These are phyloP conservation scores for Candida neerlandica DNA, from an alignment of 1,139 yeast genomes.

Conservation along the genomic window DNA sequence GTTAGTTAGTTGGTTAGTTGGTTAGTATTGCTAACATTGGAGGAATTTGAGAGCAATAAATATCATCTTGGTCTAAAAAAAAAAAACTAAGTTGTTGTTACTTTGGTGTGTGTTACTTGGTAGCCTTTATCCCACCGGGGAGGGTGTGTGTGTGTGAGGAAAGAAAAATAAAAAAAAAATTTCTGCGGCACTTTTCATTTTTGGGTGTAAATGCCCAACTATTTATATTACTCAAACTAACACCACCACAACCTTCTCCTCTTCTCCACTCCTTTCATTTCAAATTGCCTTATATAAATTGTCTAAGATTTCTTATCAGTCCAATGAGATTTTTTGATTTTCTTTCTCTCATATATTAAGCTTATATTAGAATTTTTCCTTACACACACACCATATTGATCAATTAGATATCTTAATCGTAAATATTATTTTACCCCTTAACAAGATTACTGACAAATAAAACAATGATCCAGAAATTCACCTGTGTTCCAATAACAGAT, in stretches of 20 bases:
- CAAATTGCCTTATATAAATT: conserved; percentile 13
- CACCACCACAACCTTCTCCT: not conserved
- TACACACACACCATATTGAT: not conserved
- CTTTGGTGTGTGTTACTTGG: not conserved
- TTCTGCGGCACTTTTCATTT: conserved; percentile 1
- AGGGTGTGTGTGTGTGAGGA: not conserved
- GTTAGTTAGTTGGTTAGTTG: not conserved
- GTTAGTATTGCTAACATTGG: not conserved
- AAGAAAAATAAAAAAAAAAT: not conserved
- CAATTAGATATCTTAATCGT: not conserved
- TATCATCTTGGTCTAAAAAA: too few species aligned
- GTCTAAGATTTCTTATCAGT: conserved; percentile 15
- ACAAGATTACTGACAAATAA: not conserved
- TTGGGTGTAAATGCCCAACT: conserved; percentile 2
- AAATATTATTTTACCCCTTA: not conserved
- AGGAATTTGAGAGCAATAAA: conserved; percentile 4
- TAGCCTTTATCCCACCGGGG: conserved; percentile 1
- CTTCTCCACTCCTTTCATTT: not conserved
- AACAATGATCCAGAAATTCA: conserved; percentile 38
- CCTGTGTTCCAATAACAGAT: conserved; percentile 36
- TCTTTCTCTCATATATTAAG: not conserved
- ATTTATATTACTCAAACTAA: not conserved
- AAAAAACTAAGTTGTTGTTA: not conserved
- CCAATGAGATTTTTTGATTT: conserved; percentile 15
- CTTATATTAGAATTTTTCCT: not conserved